Evolutionary conservation across 2,329 filamentous ascomycete species (phyloP).

Genomic region (Paramyrothecium sp.): DNA sequence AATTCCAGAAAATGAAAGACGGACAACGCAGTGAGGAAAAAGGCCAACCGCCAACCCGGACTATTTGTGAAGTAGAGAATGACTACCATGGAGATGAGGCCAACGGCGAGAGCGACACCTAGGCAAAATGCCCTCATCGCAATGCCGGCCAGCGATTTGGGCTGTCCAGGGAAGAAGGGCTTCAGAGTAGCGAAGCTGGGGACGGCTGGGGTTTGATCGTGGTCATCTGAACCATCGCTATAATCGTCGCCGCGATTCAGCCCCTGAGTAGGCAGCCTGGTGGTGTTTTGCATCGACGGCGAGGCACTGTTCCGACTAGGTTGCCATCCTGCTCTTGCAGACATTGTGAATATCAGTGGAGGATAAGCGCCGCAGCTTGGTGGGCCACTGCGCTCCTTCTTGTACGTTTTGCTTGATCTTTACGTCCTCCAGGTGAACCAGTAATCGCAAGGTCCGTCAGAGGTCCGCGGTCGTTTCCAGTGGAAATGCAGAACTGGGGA

Average conservation of each 20-base stretch:
- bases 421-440: too few relatives aligned
- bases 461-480: too few relatives aligned
- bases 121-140: conserved; percentile 57
- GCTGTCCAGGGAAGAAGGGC: conserved; percentile 41
- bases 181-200: conserved; percentile 25
- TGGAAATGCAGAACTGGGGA: too few relatives aligned
- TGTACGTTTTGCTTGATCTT: too few relatives aligned
- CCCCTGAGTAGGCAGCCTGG: not conserved
- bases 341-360: too few relatives aligned
- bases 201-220: conserved; percentile 17
- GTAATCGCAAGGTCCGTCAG: too few relatives aligned
- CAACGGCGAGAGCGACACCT: conserved; percentile 40
- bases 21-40: conserved; percentile 68
- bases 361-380: too few relatives aligned
- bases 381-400: too few relatives aligned
- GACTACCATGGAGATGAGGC: conserved; percentile 25
- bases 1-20: conserved; percentile 97
- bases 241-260: conserved; percentile 9
- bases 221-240: conserved; percentile 7
- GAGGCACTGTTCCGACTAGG: not conserved
- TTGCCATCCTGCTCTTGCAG: not conserved
- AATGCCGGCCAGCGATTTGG: conserved; percentile 59
- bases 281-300: not conserved
- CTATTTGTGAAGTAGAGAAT: conserved; percentile 36
- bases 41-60: conserved; percentile 60